Evolutionary conservation across 768 basidiomycete genomes (phyloP).

Genomic region (Artomyces pyxidatus): DNA sequence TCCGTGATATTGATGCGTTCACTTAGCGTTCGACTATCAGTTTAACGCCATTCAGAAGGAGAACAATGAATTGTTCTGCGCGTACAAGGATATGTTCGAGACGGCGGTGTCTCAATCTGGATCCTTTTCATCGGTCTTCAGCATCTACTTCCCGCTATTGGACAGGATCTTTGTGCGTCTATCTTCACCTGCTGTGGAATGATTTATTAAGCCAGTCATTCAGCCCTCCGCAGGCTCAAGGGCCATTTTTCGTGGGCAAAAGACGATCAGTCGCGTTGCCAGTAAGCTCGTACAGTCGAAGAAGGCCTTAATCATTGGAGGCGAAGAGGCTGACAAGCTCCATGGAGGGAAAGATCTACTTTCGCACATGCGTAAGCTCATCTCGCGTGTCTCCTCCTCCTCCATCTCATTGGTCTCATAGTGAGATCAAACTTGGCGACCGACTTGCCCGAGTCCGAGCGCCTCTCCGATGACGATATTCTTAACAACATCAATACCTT

Average conservation of each 20-base stretch:
- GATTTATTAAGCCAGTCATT: neutral
- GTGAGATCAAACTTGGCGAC: constrained; percentile 75
- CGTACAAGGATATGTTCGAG: constrained; percentile 81
- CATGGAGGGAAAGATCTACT: constrained; percentile 67
- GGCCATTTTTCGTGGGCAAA: constrained; percentile 46
- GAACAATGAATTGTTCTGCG: constrained; percentile 64
- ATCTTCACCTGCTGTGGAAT: neutral
- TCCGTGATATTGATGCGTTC: neutral
- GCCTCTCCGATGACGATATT: constrained; percentile 80
- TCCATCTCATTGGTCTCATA: constrained; percentile 21
- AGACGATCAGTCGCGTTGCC: constrained; percentile 57
- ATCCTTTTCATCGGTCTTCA: constrained; percentile 36
- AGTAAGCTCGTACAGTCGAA: constrained; percentile 70
- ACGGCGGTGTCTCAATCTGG: constrained; percentile 51
- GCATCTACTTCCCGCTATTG: constrained; percentile 51
- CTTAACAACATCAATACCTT: constrained; percentile 80
- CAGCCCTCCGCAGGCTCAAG: constrained; percentile 49
- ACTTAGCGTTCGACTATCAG: constrained; percentile 70
- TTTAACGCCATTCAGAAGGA: constrained; percentile 77
- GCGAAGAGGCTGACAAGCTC: constrained; percentile 38
- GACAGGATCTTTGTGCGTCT: constrained; percentile 47
- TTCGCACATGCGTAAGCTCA: constrained; percentile 59
- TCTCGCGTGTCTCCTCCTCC: too few species aligned
- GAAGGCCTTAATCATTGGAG: constrained; percentile 63
- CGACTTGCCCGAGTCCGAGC: constrained; percentile 56